Conservation (phyloP, 148 eudicot genomes). For the Gaultheria prostrata region DNA sequence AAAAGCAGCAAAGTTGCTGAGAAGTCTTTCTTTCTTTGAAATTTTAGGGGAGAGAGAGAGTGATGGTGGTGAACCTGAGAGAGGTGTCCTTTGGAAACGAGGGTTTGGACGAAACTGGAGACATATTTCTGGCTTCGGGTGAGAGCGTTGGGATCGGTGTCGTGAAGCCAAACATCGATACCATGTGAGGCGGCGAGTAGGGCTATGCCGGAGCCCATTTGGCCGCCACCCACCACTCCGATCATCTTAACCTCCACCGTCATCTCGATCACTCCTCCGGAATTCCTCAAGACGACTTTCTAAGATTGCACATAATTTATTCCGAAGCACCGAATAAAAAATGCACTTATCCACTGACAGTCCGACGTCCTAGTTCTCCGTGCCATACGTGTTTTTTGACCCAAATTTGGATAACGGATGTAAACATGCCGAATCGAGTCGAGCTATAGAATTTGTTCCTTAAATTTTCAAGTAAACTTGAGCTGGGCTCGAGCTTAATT, state of each 20-base stretch:
- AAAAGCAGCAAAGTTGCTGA: neutral
- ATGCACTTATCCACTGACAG: neutral
- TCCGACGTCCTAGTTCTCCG: neutral
- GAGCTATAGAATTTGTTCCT: no score
- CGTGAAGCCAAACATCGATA: constrained; percentile 58
- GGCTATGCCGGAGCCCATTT: constrained; percentile 95
- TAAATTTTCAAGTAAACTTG: no score
- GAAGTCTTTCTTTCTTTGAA: neutral
- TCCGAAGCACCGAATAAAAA: neutral
- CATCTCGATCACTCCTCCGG: constrained; percentile 20
- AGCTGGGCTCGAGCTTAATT: no score
- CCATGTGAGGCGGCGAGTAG: constrained; percentile 70
- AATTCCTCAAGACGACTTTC: neutral
- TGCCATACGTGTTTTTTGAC: no score
- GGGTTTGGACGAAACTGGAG: constrained; percentile 44
- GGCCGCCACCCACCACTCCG: constrained; percentile 90
- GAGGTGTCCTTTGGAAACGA: constrained; percentile 56
- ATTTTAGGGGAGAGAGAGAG: neutral
- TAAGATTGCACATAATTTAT: no score
- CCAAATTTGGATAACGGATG: no score
- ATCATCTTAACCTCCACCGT: constrained; percentile 50
- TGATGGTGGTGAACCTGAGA: constrained; percentile 40
- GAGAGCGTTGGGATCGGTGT: constrained; percentile 59
- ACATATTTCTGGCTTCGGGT: constrained; percentile 44
- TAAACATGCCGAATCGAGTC: no score